These are phyloP conservation scores for Pythium guiyangense DNA, from an alignment of 352 stramenopile species.

Conservation along the genomic window DNA sequence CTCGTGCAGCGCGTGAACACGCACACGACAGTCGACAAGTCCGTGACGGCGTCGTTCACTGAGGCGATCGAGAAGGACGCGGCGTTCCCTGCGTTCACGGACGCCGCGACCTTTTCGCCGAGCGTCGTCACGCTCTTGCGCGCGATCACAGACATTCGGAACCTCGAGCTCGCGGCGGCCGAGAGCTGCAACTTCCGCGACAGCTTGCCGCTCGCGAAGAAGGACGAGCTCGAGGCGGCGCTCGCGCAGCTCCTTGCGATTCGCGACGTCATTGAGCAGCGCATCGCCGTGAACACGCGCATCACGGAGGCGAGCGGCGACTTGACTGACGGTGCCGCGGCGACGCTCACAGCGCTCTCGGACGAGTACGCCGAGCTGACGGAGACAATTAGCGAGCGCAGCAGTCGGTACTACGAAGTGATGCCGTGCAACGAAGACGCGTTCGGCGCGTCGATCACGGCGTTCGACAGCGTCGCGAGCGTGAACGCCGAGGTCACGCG, in stretches of 20 bases:
- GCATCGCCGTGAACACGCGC: constrained; percentile 42
- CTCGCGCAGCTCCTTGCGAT: constrained; percentile 46
- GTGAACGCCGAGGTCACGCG: constrained; percentile 70
- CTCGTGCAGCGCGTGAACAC: constrained; percentile 59
- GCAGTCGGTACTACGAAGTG: constrained; percentile 74
- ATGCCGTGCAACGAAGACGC: constrained; percentile 72
- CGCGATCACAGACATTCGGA: constrained; percentile 69
- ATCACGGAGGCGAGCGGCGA: constrained; percentile 40
- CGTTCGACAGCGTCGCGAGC: constrained; percentile 47
- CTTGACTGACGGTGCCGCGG: constrained; percentile 36
- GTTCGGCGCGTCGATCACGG: constrained; percentile 49
- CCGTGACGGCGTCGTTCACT: constrained; percentile 49
- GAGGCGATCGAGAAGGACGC: constrained; percentile 25
- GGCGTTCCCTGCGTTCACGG: constrained; percentile 28
- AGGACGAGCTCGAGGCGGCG: constrained; percentile 42
- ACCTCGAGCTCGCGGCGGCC: constrained; percentile 59
- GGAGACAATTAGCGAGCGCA: constrained; percentile 65
- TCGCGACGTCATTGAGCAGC: constrained; percentile 40
- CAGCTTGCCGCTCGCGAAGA: constrained; percentile 60
- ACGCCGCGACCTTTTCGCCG: constrained; percentile 17
- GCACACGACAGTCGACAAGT: constrained; percentile 45
- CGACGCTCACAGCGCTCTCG: constrained; percentile 37
- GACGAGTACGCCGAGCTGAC: constrained; percentile 44
- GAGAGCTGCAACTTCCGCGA: constrained; percentile 43
- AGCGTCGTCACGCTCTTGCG: constrained; percentile 48